These are phyloP conservation scores for Clitoria ternatea DNA, from an alignment of 306 rosid species.

Conservation along the genomic window DNA sequence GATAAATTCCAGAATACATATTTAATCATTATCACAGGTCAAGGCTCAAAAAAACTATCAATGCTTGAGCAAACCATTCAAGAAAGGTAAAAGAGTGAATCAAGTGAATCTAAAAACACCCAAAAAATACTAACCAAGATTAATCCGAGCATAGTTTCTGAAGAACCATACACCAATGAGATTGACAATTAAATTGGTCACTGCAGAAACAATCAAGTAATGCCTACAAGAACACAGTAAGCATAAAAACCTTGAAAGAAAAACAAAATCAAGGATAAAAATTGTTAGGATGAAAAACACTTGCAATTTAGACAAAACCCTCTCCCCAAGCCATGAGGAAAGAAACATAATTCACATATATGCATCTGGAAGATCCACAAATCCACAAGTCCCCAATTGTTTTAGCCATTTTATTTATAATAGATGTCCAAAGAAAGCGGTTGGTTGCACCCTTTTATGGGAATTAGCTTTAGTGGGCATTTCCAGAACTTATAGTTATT, in stretches of 20 bases:
- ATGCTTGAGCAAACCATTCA: background rate
- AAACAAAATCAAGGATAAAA: background rate
- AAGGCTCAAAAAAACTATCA: conserved; percentile 13
- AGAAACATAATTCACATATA: conserved; percentile 14
- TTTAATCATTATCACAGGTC: background rate
- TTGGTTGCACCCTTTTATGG: background rate
- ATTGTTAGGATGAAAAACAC: background rate
- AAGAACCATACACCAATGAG: conserved; percentile 99
- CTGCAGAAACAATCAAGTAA: conserved; percentile 92
- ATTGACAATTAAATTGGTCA: conserved; percentile 88
- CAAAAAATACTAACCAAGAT: conserved; percentile 62
- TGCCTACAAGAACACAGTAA: conserved; percentile 62
- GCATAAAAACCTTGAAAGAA: conserved; percentile 10
- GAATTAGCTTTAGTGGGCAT: background rate
- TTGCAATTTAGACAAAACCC: background rate
- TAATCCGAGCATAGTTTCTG: conserved; percentile 90
- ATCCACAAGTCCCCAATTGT: background rate
- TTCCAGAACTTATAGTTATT: background rate
- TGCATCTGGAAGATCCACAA: too few relatives aligned
- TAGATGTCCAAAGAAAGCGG: background rate
- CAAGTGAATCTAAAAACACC: conserved; percentile 10
- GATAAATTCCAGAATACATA: conserved; percentile 24
- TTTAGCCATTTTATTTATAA: background rate
- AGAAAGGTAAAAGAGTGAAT: conserved; percentile 1
- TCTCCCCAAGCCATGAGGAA: background rate